Percentiles rank a stretch among this genome's conserved stretches.
phyloP scores from a whole-genome alignment of 202 grass and related monocot genomes.

The Schoenoplectus triqueter region DNA sequence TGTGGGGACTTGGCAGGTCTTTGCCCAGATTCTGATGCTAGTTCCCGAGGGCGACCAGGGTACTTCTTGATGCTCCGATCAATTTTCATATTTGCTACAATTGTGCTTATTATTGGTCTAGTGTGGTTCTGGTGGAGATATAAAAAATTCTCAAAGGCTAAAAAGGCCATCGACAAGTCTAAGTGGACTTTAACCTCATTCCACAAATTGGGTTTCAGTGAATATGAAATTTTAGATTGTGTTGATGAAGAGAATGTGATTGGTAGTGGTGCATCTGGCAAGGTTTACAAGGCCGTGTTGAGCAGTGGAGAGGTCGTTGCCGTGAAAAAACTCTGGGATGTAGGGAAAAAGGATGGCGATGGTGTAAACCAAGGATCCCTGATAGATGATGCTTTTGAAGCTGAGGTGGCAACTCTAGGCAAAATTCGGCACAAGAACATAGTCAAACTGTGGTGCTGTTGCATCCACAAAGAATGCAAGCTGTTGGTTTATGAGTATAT shows the following conservation, averaged over 20 bases:
- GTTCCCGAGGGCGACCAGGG: background rate
- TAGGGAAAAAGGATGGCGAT: conserved; percentile 34
- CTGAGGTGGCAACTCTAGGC: conserved; percentile 79
- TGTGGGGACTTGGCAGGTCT: conserved; percentile 47
- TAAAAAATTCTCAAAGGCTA: conserved; percentile 51
- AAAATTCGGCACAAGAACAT: conserved; percentile 99
- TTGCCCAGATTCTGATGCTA: conserved; percentile 40
- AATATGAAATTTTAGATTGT: conserved; percentile 80
- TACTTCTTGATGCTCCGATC: conserved; percentile 60
- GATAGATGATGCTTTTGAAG: conserved; percentile 58
- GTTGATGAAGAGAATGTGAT: conserved; percentile 86
- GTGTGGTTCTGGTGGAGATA: conserved; percentile 76
- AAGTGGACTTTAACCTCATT: conserved; percentile 92
- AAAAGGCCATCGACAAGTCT: conserved; percentile 46
- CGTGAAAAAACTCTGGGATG: conserved; percentile 74
- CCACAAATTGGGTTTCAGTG: conserved; percentile 87
- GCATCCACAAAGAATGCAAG: conserved; percentile 67
- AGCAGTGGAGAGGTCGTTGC: conserved; percentile 70
- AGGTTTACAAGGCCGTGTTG: conserved; percentile 86
- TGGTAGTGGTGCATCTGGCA: conserved; percentile 73
- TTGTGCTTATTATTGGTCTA: conserved; percentile 53
- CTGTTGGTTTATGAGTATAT: conserved; percentile 79
- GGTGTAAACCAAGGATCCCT: conserved; percentile 22
- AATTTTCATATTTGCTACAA: conserved; percentile 59
- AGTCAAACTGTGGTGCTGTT: conserved; percentile 88